phyloP scores from a whole-genome alignment of 2,329 filamentous ascomycete genomes.

The Decorospora gaudefroyi region DNA sequence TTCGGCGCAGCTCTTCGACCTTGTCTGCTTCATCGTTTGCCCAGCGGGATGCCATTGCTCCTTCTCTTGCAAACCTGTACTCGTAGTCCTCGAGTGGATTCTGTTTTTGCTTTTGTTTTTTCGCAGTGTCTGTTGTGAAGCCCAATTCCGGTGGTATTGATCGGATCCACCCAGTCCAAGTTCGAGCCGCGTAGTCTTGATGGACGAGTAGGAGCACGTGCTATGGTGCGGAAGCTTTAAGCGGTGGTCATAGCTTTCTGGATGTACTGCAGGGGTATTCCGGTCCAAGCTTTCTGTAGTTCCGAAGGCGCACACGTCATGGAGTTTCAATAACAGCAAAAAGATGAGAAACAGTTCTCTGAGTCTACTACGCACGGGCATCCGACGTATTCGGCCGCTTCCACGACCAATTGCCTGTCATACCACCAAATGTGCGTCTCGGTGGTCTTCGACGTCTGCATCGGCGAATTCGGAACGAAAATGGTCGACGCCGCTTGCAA shows the following conservation, averaged over 20 bases:
- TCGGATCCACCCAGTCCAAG: background rate
- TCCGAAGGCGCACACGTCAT: slow-evolving; percentile 38
- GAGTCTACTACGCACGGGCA: slow-evolving; percentile 30
- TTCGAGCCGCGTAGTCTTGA: background rate
- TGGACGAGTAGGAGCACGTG: slow-evolving; percentile 4
- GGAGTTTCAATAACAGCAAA: slow-evolving; percentile 32
- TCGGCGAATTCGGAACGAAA: slow-evolving; percentile 52
- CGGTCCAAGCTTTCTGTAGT: slow-evolving; percentile 34
- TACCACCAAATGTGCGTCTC: slow-evolving; percentile 29
- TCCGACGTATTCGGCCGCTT: slow-evolving; percentile 22
- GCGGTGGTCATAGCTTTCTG: slow-evolving; percentile 43
- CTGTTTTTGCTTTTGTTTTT: too few species aligned
- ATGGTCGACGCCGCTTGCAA: slow-evolving; percentile 93
- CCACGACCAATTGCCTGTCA: slow-evolving; percentile 10
- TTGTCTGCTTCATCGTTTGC: slow-evolving; percentile 81
- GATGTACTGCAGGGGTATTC: slow-evolving; percentile 34
- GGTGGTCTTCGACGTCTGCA: slow-evolving; percentile 44
- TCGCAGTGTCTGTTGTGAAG: too few species aligned
- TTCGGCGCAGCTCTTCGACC: slow-evolving; percentile 71
- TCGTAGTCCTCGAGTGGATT: too few species aligned
- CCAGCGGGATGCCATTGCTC: slow-evolving; percentile 75
- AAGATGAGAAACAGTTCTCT: slow-evolving; percentile 42
- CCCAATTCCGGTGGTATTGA: too few species aligned
- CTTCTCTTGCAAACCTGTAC: slow-evolving; percentile 2
- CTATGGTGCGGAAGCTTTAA: slow-evolving; percentile 3